Evolutionary conservation across 2,329 filamentous ascomycete species (phyloP).

Genomic region (Scolecobasidium constrictum): DNA sequence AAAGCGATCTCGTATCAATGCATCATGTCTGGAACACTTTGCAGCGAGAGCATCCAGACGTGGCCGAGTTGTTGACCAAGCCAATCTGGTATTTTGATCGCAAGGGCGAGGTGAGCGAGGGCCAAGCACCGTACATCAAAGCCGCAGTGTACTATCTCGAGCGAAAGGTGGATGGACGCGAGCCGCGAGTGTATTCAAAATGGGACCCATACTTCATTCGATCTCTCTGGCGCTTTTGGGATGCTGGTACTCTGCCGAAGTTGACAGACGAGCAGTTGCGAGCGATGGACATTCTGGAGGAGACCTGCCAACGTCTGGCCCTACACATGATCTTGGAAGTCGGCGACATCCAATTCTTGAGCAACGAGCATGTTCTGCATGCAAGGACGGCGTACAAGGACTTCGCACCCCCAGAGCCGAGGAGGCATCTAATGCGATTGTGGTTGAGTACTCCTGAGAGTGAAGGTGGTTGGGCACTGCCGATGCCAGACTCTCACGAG

Average conservation of each 20-base stretch:
- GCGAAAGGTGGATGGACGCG: slow-evolving; percentile 37
- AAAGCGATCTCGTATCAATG: slow-evolving; percentile 68
- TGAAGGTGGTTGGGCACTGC: slow-evolving; percentile 78
- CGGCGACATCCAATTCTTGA: slow-evolving; percentile 80
- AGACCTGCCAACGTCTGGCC: slow-evolving; percentile 60
- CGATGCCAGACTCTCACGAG: slow-evolving; percentile 69
- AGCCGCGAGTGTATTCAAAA: slow-evolving; percentile 52
- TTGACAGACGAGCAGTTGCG: slow-evolving; percentile 58
- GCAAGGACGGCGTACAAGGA: slow-evolving; percentile 73
- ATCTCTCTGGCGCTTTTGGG: slow-evolving; percentile 63
- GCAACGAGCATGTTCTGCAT: slow-evolving; percentile 71
- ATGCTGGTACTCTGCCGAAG: slow-evolving; percentile 60
- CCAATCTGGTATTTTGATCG: slow-evolving; percentile 90
- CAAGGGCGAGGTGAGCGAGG: slow-evolving; percentile 69
- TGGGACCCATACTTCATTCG: slow-evolving; percentile 86
- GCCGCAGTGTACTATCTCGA: slow-evolving; percentile 70
- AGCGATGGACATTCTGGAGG: slow-evolving; percentile 61
- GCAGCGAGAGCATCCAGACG: slow-evolving; percentile 63
- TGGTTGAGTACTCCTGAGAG: slow-evolving; percentile 75
- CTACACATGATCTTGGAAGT: slow-evolving; percentile 81
- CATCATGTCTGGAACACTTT: slow-evolving; percentile 77
- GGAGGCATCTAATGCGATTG: slow-evolving; percentile 69
- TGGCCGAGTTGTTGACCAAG: slow-evolving; percentile 61
- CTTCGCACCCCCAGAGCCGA: slow-evolving; percentile 53
- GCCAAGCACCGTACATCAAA: slow-evolving; percentile 64